Base-by-base conservation (phyloP, 2,329 filamentous ascomycete species). In the Dothistroma septosporum region DNA sequence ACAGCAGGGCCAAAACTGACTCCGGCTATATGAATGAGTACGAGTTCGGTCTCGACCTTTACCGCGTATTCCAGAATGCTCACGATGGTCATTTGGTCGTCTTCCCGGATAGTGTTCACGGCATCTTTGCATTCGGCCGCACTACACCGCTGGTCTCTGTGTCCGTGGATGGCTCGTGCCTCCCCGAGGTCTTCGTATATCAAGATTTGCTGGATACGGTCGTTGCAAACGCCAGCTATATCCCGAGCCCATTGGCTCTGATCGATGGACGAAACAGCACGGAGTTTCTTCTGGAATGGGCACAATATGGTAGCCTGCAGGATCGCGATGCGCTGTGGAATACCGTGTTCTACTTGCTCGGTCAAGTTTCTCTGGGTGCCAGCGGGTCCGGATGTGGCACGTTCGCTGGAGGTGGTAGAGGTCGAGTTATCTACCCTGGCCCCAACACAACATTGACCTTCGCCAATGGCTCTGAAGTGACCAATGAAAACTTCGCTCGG, bases 81-180 rank as follows among this genome's bases (percentile, higher is more conserved):
- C 85, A 89, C 65, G 87, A 90, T 69, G 85, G 86, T 0, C 87
- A 90, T 68, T 85, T 87, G 55, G 74, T 77, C 1, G 85, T 81
- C 68, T 74, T 79, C 14, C 82, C 83, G 2, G 82, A 85, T 64
- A 75, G 80, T 4, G 77, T 86, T 14, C 79, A 78, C 47, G 77
- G 69, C 0, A 69, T 82, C 0, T 85, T 86, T 73, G 78, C 70
- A 62, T 87, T 69, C 66, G 78, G 76, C 7, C 76, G 82, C 9
- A 74, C 76, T 28, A 70, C 81, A 67, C 75, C 78, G 55, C 67
- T 88, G 0, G 83, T 87, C 0, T 87, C 85, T 0, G 78, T 87
- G 8, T 88, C 85, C 1, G 65, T 74, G 3, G 85, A 88, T 68
- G 86, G 86, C n/a, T 71, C 77, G 19, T 78, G 81, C 57, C 69